Evolutionary conservation across 495 filamentous ascomycete genomes (phyloP), one percentile per base, ranked within the genome.

Genomic region (Lasiosphaeris hirsuta): DNA sequence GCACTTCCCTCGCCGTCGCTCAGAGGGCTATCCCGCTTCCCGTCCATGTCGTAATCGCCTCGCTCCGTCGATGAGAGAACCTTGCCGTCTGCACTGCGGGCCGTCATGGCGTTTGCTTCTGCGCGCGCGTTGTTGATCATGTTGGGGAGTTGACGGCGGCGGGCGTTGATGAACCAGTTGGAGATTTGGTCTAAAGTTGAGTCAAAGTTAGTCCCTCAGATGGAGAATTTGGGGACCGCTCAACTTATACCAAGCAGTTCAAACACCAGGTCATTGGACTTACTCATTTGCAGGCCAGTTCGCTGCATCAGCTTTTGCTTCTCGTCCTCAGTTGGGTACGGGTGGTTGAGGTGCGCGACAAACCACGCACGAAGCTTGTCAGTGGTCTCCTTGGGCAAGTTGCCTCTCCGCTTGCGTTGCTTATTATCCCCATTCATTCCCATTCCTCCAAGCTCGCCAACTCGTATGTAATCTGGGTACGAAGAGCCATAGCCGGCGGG

Each of bases 91-190:
- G 19, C 18, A 46, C 62, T 56, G n/a, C 63, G 42, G 34, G 38
- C 54, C 0, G 40, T 52, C 61, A 63, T 72, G 30, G 63, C 70
- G 13, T 70, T 71, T 5, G 67, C 64, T 62, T 78, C 75, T 17
- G 71, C 74, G n/a, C 68, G 64, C 0, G 76, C 77, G 57, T 76
- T 72, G 38, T 82, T 85, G 23, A 84, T 77, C 54, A 90, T 73
- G 17, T 72, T 73, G 14, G 90, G 90, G n/a, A 92, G 71, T 58
- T 90, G 86, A 41, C 91, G 84, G 44, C 91, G 79, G 51, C 91
- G 81, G 9, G 90, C 90, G 63, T 96, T 96, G 70, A 96, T 96
- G 70, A 96, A 96, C 91, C 91, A 96, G 66, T 96, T 96, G 58
- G 88, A 92, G 51, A 96, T 90, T 82, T 96, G 71, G 62, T 76